Percentiles rank a stretch among this genome's conserved stretches.
phyloP scores from a whole-genome alignment of 345 rosid genomes.

The Streptanthus diversifolius region DNA sequence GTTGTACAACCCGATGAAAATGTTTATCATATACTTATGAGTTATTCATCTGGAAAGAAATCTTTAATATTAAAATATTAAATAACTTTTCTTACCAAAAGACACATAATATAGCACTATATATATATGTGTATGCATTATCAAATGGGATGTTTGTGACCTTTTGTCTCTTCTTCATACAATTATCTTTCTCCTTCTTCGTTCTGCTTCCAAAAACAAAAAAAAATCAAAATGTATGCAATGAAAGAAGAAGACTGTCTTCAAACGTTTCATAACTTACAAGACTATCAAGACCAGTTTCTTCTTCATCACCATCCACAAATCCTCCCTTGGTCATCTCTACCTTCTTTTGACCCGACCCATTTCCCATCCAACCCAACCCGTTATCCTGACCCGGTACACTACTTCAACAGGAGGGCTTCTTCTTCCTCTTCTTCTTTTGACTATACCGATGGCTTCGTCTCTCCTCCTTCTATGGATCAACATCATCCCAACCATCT shows the following conservation, averaged over 20 bases:
- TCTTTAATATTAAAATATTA: not conserved
- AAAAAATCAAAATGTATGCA: slow-evolving; percentile 42
- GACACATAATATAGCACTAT: slow-evolving; percentile 25
- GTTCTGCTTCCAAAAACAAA: slow-evolving; percentile 16
- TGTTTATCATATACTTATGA: not conserved
- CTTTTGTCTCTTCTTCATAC: slow-evolving; percentile 30
- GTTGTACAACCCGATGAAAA: slow-evolving; percentile 18
- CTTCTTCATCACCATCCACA: slow-evolving; percentile 54
- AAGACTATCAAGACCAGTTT: slow-evolving; percentile 63
- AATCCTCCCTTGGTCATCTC: slow-evolving; percentile 28
- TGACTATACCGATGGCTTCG: slow-evolving; percentile 25
- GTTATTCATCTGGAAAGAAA: slow-evolving; percentile 2
- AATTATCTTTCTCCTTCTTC: slow-evolving; percentile 12
- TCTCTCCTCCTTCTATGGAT: slow-evolving; percentile 42
- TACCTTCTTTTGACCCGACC: slow-evolving; percentile 33
- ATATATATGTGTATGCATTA: slow-evolving; percentile 22
- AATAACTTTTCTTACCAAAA: not conserved
- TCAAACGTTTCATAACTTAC: slow-evolving; percentile 52
- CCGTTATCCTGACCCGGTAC: slow-evolving; percentile 60
- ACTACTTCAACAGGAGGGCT: slow-evolving; percentile 67
- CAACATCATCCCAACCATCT: slow-evolving; percentile 54
- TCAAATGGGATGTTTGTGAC: slow-evolving; percentile 40
- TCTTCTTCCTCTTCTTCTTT: slow-evolving; percentile 34
- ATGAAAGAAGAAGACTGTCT: slow-evolving; percentile 75
- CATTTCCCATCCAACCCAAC: slow-evolving; percentile 36